Percentiles rank a stretch among this genome's conserved stretches.
Conservation (phyloP, 2,329 filamentous ascomycete genomes). For the Coccinonectria pachysandricola region DNA sequence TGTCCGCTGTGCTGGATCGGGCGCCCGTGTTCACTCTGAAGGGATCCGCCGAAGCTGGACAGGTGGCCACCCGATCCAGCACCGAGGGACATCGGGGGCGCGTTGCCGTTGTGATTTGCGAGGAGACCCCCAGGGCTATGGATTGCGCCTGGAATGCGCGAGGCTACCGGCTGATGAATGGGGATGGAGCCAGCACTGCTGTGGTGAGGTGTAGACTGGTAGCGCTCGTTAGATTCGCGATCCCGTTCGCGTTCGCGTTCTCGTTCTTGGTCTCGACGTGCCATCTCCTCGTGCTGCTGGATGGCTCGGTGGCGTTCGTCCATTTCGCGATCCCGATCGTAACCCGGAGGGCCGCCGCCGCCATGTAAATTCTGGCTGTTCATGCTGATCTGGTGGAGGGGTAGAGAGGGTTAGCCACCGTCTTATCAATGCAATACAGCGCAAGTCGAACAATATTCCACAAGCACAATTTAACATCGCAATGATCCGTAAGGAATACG, state of each 20-base stretch:
- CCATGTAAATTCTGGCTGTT: conserved; percentile 36
- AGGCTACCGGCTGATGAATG: conserved; percentile 87
- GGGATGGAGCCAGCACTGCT: conserved; percentile 81
- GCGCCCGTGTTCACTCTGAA: conserved; percentile 42
- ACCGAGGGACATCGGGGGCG: conserved; percentile 41
- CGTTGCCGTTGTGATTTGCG: conserved; percentile 56
- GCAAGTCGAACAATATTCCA: no score
- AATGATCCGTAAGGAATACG: no score
- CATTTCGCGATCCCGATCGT: conserved; percentile 39
- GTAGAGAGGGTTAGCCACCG: no score
- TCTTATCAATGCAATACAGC: no score
- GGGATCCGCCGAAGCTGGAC: conserved; percentile 42
- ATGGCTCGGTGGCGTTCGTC: conserved; percentile 37
- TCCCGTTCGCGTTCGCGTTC: conserved; percentile 53
- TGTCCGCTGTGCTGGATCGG: conserved; percentile 42
- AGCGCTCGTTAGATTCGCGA: conserved; percentile 52
- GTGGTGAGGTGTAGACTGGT: conserved; percentile 64
- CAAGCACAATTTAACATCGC: no score
- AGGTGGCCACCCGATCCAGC: conserved; percentile 38
- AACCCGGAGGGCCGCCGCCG: conserved; percentile 28
- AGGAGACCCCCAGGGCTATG: conserved; percentile 88
- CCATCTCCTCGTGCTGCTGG: conserved; percentile 38
- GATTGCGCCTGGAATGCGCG: conserved; percentile 68
- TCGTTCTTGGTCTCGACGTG: conserved; percentile 33
- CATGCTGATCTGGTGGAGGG: conserved; percentile 28